Evolutionary conservation across 176 grass and related monocot species (phyloP), one percentile per base, ranked within the genome.

Genomic region (Cymbopogon citratus): DNA sequence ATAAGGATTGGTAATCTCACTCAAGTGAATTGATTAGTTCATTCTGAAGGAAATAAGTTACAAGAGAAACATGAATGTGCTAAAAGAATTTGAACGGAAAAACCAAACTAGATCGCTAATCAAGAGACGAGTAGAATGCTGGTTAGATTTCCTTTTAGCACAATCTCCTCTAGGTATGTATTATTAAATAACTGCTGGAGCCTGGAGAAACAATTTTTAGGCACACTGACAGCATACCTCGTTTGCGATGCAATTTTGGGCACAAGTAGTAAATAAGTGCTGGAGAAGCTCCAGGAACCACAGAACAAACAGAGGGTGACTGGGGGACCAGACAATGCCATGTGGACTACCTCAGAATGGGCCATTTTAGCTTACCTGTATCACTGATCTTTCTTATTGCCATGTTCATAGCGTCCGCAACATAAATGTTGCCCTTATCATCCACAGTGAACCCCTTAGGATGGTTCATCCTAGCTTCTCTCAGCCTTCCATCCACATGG

Each of bases 361-460:
- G 75, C 52, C 44, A 77, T 78, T 85, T 84, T 81, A 82, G 64
- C 77, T 70, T 91, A 96, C 97, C 97, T 73, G 91, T 49, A 87
- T 96, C 80, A 75, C 91, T 99, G 85, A 99, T 92, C 72, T 99
- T 99, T 86, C 97, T 96, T 87, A 99, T 91, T 15, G 91, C 97
- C 97, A 99, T 96, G 85, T 99, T 99, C 91, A 91, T 90, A 71
- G 91, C 87, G 38, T 99, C 97, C 29, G 97, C 97, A 62, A 99
- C 89, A 90, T 99, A 99, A 72, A 99, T 96, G 27, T 96, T 99
- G 39, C 93, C 97, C 71, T 83, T 94, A 78, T 90, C 85, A 0
- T 99, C 97, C 62, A 99, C 86, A 49, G 97, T 84, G 82, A 96
- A 87, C 35, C 97, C 93, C 38, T 89, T 99, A 16, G 97, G 97